These are phyloP conservation scores for Colletotrichum chlorophyti DNA, from an alignment of 2,329 filamentous ascomycete species.

Conservation along the genomic window DNA sequence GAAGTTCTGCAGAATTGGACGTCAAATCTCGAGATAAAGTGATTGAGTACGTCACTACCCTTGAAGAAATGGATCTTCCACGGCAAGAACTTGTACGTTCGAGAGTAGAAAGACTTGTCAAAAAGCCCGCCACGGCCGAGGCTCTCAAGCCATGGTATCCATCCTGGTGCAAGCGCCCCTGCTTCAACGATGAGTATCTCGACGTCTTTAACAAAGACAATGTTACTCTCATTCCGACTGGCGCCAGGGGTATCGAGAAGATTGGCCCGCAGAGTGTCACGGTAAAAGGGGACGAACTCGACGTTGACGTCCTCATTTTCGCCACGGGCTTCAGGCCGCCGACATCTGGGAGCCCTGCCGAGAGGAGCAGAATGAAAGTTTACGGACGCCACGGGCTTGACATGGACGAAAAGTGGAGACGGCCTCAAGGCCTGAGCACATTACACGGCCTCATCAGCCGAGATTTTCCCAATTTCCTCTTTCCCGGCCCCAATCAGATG, in stretches of 20 bases:
- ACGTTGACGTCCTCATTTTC: constrained; percentile 43
- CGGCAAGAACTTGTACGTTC: constrained; percentile 50
- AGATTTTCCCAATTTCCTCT: constrained; percentile 33
- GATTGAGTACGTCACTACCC: background rate
- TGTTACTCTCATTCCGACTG: constrained; percentile 66
- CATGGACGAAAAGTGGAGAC: constrained; percentile 30
- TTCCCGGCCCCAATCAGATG: constrained; percentile 20
- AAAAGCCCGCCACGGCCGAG: constrained; percentile 55
- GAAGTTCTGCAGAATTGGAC: constrained; percentile 44
- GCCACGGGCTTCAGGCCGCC: constrained; percentile 25
- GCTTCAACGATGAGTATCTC: constrained; percentile 66
- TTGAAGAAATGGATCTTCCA: constrained; percentile 33
- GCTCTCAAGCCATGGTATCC: constrained; percentile 66
- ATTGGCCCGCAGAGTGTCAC: constrained; percentile 53
- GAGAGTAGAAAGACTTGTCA: constrained; percentile 55
- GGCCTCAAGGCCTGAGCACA: constrained; percentile 1
- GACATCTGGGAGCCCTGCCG: constrained; percentile 23
- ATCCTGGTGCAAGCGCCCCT: constrained; percentile 67
- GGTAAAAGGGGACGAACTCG: constrained; percentile 52
- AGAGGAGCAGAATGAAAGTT: constrained; percentile 13
- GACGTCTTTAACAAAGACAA: constrained; percentile 62
- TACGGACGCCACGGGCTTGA: constrained; percentile 21
- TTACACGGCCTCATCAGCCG: constrained; percentile 28
- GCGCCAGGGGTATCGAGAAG: constrained; percentile 55
- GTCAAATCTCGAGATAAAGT: constrained; percentile 33